Percentiles rank a stretch among this genome's conserved stretches.
Conservation (phyloP, 2,329 filamentous ascomycete species). For the Penicillium sp. region DNA sequence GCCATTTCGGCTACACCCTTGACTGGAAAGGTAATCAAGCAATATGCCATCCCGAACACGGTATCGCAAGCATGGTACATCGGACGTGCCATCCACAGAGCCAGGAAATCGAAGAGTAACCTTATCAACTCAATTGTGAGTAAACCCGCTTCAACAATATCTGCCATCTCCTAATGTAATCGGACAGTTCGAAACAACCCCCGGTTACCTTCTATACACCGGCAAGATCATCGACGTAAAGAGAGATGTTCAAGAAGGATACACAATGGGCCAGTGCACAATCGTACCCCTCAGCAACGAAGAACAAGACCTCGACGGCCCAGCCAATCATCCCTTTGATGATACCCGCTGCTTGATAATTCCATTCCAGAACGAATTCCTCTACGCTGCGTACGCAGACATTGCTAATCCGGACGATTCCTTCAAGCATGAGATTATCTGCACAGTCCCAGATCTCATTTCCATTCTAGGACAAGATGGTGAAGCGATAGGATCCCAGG, state of each 20-base stretch:
- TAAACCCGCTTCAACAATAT: neutral
- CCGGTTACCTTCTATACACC: neutral
- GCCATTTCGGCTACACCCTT: conserved; percentile 24
- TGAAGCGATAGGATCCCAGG: conserved; percentile 52
- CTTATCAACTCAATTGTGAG: conserved; percentile 45
- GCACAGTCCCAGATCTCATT: conserved; percentile 39
- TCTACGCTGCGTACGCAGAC: neutral
- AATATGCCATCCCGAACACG: conserved; percentile 30
- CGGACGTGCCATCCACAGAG: conserved; percentile 27
- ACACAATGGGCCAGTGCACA: neutral
- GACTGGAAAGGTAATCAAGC: conserved; percentile 22
- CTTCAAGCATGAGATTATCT: conserved; percentile 16
- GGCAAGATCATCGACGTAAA: neutral
- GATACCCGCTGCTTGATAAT: neutral
- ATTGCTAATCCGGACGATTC: conserved; percentile 5
- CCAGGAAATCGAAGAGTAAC: conserved; percentile 25
- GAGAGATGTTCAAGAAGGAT: neutral
- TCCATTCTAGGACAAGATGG: conserved; percentile 46
- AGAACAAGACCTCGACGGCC: neutral
- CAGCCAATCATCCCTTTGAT: neutral
- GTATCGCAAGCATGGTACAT: conserved; percentile 34
- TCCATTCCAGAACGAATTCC: neutral
- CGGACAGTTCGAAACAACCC: neutral
- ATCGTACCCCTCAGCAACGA: neutral
- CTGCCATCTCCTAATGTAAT: neutral